Evolutionary conservation across 1,139 yeast species (phyloP).

Genomic region (Zygoascus meyerae): DNA sequence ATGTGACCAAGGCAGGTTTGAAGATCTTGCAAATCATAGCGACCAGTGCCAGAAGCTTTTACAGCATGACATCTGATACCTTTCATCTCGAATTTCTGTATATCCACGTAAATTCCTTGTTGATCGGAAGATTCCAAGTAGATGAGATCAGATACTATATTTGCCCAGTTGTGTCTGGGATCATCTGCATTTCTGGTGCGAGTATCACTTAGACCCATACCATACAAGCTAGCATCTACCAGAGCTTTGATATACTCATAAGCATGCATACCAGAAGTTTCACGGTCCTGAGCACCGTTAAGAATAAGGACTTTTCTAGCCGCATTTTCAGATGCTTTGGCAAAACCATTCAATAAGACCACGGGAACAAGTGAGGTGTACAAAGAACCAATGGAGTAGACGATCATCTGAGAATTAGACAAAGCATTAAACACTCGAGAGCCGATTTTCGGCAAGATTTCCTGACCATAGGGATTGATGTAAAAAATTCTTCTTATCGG

Average conservation of each 20-base stretch:
- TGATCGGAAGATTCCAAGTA: constrained; percentile 12
- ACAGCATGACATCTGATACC: constrained; percentile 16
- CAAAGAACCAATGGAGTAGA: constrained; percentile 81
- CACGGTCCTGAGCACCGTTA: constrained; percentile 72
- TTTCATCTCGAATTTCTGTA: constrained; percentile 12
- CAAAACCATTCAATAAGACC: constrained; percentile 66
- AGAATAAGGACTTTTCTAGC: constrained; percentile 41
- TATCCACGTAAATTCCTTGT: constrained; percentile 1
- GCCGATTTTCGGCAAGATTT: constrained; percentile 73
- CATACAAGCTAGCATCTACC: constrained; percentile 38
- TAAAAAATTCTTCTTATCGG: constrained; percentile 73
- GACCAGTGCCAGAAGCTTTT: not conserved
- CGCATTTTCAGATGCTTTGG: constrained; percentile 31
- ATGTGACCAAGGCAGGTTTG: constrained; percentile 7
- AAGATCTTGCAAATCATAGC: constrained; percentile 14
- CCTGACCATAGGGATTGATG: constrained; percentile 85
- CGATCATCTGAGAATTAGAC: constrained; percentile 47
- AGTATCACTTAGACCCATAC: constrained; percentile 6
- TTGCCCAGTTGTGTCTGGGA: constrained; percentile 18
- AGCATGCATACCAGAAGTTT: constrained; percentile 64
- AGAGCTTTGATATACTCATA: constrained; percentile 51
- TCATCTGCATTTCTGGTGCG: constrained; percentile 7
- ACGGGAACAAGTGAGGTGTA: constrained; percentile 85
- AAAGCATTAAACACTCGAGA: constrained; percentile 54
- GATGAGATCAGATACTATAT: constrained; percentile 23